A percentile compares a stretch with the other conserved stretches of the same genome.
These are phyloP conservation scores for Endotrypanum monterogeii DNA, from an alignment of 208 protist genomes.

Conservation along the genomic window DNA sequence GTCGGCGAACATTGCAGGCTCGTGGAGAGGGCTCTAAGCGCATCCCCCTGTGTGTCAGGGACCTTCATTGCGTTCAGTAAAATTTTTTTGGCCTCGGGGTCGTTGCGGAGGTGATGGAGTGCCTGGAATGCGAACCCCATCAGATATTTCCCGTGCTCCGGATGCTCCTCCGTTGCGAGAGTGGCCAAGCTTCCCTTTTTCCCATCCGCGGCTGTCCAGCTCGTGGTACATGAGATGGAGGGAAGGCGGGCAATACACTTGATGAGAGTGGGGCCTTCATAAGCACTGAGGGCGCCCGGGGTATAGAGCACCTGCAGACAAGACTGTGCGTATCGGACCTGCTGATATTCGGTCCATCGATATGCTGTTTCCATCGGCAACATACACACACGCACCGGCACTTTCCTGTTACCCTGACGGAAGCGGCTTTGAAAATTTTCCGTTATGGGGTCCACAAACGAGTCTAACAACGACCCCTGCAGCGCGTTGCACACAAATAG, in stretches of 20 bases:
- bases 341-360: conserved; percentile 32
- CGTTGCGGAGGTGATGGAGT: conserved; percentile 2
- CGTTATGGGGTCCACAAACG: not conserved
- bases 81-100: not conserved
- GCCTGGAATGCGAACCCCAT: conserved; percentile 25
- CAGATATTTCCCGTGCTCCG: conserved; percentile 10
- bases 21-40: conserved; percentile 10
- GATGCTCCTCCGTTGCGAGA: conserved; percentile 18
- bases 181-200: conserved; percentile 12
- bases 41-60: conserved; percentile 6
- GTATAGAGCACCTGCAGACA: conserved; percentile 14
- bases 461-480: conserved; percentile 18
- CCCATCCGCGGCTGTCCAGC: conserved; percentile 12
- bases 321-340: conserved; percentile 25
- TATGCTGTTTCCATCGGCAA: conserved; percentile 14
- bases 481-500: conserved; percentile 10
- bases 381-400: not conserved
- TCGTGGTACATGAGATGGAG: conserved; percentile 11
- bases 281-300: not conserved
- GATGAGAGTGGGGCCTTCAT: not conserved
- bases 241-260: conserved; percentile 18
- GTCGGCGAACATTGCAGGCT: conserved; percentile 14
- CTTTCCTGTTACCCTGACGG: not conserved
- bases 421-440: conserved; percentile 17
- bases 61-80: conserved; percentile 13